Evolutionary conservation across 2,329 filamentous ascomycete genomes (phyloP), one percentile per base, ranked within the genome.

Genomic region (Cladophialophora exuberans): DNA sequence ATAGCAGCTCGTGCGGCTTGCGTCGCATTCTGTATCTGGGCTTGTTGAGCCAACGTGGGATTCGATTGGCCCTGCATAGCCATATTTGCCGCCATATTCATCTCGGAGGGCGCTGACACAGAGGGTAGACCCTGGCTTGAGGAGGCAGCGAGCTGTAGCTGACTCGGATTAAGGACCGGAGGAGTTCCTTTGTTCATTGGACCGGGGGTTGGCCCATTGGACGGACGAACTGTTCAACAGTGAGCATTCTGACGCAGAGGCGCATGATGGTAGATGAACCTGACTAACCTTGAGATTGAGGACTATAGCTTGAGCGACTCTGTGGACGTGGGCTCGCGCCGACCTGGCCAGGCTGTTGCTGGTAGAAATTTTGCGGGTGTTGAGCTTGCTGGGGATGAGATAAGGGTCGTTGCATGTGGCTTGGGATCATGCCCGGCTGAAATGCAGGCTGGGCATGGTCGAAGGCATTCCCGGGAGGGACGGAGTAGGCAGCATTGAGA

Each of bases 281-380:
- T 25, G 20, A 55, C 54, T 44, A 17, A 58, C 58, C 58, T 57
- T 38, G 26, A 26, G 51, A 28, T 46, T 43, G 56, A 52, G 38
- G 33, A 44, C 33, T 59, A 54, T 35, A 54, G 33, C 26, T 41
- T 33, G 25, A 48, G 11, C 22, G 44, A 28, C 17, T 52, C 50
- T 49, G 47, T 30, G 51, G 54, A 17, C 43, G 52, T 44, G 51
- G 11, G 42, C 36, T 31, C 41, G 52, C 28, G 39, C 58, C 53
- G 52, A 47, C 23, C 26, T 63, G 64, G 9, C 59, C 59, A 26
- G 59, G 60, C 31, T 60, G 46, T 20, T 64, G 57, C 45, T 65
- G 65, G 35, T 60, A 60, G 30, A 57, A 45, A 22, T 62, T 50
- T 13, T 58, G 58, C 31, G 55, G 49, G n/a, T 56, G 60, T 47